phyloP scores from a whole-genome alignment of 2,329 filamentous ascomycete species.

The Pyricularia sp. region DNA sequence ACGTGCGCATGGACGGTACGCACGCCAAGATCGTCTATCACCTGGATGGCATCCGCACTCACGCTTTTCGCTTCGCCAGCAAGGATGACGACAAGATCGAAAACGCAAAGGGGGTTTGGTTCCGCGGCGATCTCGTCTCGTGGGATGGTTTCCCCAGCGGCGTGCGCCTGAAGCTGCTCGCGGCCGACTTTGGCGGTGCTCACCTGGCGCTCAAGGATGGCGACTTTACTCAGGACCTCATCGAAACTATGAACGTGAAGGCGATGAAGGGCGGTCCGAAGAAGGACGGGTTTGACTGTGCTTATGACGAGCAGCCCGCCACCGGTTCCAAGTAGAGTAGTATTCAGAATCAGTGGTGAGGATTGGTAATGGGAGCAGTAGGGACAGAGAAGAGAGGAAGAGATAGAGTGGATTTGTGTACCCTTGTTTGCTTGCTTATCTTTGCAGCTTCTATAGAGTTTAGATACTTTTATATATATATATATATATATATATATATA shows the following conservation, averaged over 20 bases:
- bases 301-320: background rate
- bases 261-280: background rate
- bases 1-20: conserved; percentile 16
- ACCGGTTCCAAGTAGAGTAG: background rate
- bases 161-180: conserved; percentile 14
- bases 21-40: conserved; percentile 28
- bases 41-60: conserved; percentile 24
- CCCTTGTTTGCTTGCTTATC: background rate
- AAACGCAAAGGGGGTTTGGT: conserved; percentile 25
- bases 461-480: too few species aligned
- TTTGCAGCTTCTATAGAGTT: background rate
- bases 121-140: conserved; percentile 19
- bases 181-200: conserved; percentile 13
- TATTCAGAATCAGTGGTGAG: too few species aligned
- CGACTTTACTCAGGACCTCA: background rate
- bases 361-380: too few species aligned
- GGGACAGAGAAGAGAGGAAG: too few species aligned
- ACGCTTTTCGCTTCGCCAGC: conserved; percentile 24
- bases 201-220: background rate
- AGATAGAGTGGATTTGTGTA: background rate
- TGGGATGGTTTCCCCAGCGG: conserved; percentile 20
- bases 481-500: too few species aligned
- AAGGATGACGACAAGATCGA: conserved; percentile 18
- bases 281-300: background rate
- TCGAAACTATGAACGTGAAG: background rate